Evolutionary conservation across 164 flowering plant genomes (phyloP), one percentile per base, ranked within the genome.

Genomic region (Cinnamomum micranthum): DNA sequence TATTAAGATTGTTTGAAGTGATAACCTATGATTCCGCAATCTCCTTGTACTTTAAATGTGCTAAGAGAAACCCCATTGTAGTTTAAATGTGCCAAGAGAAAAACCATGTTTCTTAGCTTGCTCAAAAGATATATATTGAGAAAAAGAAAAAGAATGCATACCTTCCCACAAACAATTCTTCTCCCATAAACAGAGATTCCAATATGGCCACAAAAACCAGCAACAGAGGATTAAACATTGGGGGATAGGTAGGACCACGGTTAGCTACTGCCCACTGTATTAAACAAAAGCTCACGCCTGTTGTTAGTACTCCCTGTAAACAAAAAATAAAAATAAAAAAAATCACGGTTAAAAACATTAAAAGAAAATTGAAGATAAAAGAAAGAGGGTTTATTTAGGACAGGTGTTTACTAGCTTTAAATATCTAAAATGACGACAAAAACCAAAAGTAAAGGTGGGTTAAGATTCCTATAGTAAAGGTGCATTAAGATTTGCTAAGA

Each of bases 261-360:
- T 65, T 59, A 15, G 77, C 24, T 31, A 83, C 76, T 4, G 73
- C 77, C 80, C 83, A 82, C 50, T 55, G 15, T 13, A 65, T 71
- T 70, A 76, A 72, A 78, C 84, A 80, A 66, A 86, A 88, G 2
- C 82, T 74, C 65, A 82, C 85, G 6, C 84, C 89, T 1, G 94
- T 81, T 0, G 88, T 84, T n/a, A 88, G 63, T 47, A 80, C 74
- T 64, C 88, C 94, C 94, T 90, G 78, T 60, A 75, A 19, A 67
- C 25, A 71, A 31, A 71, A 24, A 15, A 55, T 60, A 75, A 19
- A 67, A 25, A 71, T 24, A 71, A 24, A 15, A 55, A 3, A 55
- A 55, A 11, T 55, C 60, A 55, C 60, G 13, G 60, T 17, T 55
- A 15, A 55, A 20, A 55, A 55, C 47, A 41, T 41, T 41, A 41